Conservation (phyloP, 257 asterid genomes). For the Plantago ovata region DNA sequence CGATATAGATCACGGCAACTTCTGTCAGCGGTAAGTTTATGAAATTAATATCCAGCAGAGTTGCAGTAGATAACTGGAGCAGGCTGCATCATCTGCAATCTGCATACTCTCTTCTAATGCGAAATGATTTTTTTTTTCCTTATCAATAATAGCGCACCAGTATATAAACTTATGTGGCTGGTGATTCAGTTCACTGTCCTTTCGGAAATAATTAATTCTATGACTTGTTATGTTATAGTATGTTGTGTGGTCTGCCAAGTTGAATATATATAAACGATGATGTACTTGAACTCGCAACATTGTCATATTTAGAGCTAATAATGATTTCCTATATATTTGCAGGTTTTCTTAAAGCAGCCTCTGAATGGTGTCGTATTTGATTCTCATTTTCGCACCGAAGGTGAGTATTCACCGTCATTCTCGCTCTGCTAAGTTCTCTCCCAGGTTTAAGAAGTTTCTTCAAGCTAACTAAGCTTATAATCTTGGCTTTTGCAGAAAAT, state of each 20-base stretch:
- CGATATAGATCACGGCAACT: conserved; percentile 77
- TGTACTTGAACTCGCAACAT: no score
- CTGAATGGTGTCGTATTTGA: conserved; percentile 62
- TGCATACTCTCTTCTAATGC: no score
- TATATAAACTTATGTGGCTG: not conserved
- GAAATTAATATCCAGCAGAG: not conserved
- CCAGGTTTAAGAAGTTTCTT: not conserved
- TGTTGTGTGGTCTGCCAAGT: no score
- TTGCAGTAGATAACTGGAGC: not conserved
- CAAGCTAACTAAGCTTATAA: conserved; percentile 3
- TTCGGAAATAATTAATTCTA: no score
- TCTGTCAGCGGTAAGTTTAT: conserved; percentile 73
- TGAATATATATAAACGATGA: no score
- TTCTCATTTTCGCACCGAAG: conserved; percentile 59
- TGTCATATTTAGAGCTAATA: conserved; percentile 4
- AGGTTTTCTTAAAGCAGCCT: conserved; percentile 94
- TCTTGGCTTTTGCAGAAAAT: conserved; percentile 1
- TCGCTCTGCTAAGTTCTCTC: not conserved
- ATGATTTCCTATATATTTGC: conserved; percentile 27
- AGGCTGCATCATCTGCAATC: not conserved
- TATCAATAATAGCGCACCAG: no score
- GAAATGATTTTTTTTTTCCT: no score
- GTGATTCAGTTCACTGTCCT: no score
- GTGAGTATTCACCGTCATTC: conserved; percentile 23
- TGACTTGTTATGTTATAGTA: no score